These are phyloP conservation scores for Triticum monococcum DNA, from an alignment of 176 grass and related monocot genomes.

Conservation along the genomic window DNA sequence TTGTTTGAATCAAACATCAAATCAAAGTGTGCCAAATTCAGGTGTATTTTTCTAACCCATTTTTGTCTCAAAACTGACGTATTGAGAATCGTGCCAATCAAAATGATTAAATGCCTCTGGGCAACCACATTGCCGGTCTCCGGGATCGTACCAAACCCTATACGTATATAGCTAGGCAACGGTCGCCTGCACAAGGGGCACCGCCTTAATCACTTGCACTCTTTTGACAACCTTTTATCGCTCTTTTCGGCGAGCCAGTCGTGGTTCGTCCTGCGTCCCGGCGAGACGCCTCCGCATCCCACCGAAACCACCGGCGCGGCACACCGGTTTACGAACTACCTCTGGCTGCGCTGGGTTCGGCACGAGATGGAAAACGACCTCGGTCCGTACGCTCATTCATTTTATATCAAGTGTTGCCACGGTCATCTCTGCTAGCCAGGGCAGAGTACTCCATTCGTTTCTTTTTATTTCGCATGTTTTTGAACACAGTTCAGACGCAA, in stretches of 20 bases:
- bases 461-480: too few relatives aligned
- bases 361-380: neutral
- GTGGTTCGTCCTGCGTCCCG: neutral
- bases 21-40: too few relatives aligned
- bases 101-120: neutral
- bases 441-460: neutral
- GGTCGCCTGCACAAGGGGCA: neutral
- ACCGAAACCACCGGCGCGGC: conserved; percentile 17
- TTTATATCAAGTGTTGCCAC: neutral
- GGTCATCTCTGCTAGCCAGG: too few relatives aligned
- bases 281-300: neutral
- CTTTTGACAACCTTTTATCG: neutral
- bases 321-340: neutral
- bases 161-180: neutral
- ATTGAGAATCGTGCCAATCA: neutral
- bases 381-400: neutral
- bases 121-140: neutral
- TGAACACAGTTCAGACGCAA: too few relatives aligned
- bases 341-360: too few relatives aligned
- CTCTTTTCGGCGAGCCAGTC: neutral
- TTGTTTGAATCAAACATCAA: too few relatives aligned
- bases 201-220: neutral
- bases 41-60: neutral
- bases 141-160: neutral
- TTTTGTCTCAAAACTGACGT: neutral